These are phyloP conservation scores for Panicum hallii DNA, from an alignment of 202 grass and related monocot species.

Conservation along the genomic window DNA sequence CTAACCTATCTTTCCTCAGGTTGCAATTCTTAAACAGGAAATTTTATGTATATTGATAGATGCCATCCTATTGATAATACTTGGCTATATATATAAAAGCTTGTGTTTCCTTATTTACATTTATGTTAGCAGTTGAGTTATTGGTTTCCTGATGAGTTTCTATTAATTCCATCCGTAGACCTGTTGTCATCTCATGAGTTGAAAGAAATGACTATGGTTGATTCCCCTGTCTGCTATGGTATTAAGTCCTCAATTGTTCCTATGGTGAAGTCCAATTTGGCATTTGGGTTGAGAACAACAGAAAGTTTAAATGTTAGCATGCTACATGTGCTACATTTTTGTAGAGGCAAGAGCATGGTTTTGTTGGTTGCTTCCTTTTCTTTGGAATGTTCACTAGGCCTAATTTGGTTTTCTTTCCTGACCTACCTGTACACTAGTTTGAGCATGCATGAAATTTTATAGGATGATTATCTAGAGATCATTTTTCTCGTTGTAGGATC, in stretches of 20 bases:
- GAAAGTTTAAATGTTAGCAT: background rate
- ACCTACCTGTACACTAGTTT: slow-evolving; percentile 5
- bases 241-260: background rate
- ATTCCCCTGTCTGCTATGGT: background rate
- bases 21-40: background rate
- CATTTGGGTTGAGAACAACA: background rate
- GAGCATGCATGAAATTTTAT: background rate
- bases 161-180: background rate
- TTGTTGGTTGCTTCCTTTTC: slow-evolving; percentile 11
- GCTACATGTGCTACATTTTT: background rate
- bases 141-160: background rate
- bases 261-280: background rate
- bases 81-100: background rate
- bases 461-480: background rate
- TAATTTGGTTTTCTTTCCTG: background rate
- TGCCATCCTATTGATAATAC: background rate
- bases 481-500: background rate
- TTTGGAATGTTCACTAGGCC: slow-evolving; percentile 7
- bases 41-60: background rate
- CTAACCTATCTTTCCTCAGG: slow-evolving; percentile 10
- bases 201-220: background rate
- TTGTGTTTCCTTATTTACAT: background rate
- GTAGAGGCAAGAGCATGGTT: background rate
- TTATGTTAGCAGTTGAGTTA: background rate
- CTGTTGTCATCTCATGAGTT: background rate